A percentile compares a stretch with the other conserved stretches of the same genome.
phyloP scores from a whole-genome alignment of 192 early-diverging fungal genomes.

The Phycomyces blakesleeanus region DNA sequence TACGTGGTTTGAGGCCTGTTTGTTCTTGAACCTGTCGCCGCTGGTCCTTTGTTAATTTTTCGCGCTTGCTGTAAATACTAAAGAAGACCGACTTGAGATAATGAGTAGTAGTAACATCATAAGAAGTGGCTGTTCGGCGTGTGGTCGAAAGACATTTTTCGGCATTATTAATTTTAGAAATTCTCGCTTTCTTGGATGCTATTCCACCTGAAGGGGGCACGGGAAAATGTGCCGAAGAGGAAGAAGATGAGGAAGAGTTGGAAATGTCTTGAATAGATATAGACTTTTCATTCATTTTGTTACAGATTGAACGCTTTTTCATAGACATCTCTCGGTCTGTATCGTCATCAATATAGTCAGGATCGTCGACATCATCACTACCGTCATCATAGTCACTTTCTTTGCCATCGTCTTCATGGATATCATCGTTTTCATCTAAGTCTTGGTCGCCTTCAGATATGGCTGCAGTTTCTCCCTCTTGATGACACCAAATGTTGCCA shows the following conservation, averaged over 20 bases:
- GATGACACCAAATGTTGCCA: neutral
- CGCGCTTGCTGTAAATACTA: conserved; percentile 22
- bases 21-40: conserved; percentile 14
- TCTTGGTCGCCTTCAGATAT: neutral
- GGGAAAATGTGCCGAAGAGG: neutral
- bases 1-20: conserved; percentile 29
- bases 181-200: no score
- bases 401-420: neutral
- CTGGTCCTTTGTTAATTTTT: conserved; percentile 33
- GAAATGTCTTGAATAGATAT: no score
- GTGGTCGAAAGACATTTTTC: neutral
- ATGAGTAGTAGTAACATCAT: conserved; percentile 21
- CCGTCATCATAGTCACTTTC: neutral
- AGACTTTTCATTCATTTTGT: no score
- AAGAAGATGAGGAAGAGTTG: neutral
- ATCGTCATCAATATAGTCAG: neutral
- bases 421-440: conserved; percentile 4
- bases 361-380: neutral
- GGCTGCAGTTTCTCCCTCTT: neutral
- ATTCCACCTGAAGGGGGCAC: no score
- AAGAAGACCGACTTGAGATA: conserved; percentile 30
- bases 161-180: neutral
- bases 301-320: no score
- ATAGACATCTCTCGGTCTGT: neutral
- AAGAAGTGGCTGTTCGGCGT: conserved; percentile 30